These are phyloP conservation scores for Verticillium longisporum DNA, from an alignment of 2,329 filamentous ascomycete genomes.

Conservation along the genomic window DNA sequence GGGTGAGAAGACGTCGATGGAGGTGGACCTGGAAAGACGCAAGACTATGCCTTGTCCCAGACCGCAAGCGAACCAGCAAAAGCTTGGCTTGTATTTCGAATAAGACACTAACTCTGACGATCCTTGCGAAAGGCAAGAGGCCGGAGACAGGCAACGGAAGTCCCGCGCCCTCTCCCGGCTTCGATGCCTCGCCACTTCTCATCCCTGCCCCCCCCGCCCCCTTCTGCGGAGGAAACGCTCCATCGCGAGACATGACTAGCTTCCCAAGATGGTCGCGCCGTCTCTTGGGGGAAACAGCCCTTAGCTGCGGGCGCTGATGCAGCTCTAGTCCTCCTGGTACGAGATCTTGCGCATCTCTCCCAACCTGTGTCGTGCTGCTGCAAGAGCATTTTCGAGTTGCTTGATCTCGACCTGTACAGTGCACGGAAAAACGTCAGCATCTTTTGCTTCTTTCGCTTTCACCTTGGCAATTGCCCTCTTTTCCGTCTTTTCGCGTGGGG, in stretches of 20 bases:
- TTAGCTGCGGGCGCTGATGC: neutral
- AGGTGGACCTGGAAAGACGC: too few relatives aligned
- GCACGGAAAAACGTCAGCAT: neutral
- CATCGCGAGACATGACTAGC: neutral
- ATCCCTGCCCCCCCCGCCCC: neutral
- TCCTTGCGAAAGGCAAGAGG: too few relatives aligned
- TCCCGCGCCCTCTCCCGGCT: neutral
- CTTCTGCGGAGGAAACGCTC: too few relatives aligned
- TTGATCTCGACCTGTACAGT: slow-evolving; percentile 79
- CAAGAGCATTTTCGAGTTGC: slow-evolving; percentile 82
- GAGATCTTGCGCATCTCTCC: slow-evolving; percentile 98
- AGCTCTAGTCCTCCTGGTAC: slow-evolving; percentile 66
- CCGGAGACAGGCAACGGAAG: too few relatives aligned
- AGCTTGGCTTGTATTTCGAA: too few relatives aligned
- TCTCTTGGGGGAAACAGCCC: neutral
- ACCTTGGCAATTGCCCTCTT: too few relatives aligned
- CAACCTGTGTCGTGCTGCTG: slow-evolving; percentile 70
- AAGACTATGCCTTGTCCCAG: too few relatives aligned
- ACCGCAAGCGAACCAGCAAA: too few relatives aligned
- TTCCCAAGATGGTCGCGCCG: neutral
- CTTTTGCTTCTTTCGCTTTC: slow-evolving; percentile 10
- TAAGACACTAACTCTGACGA: too few relatives aligned
- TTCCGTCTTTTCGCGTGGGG: too few relatives aligned
- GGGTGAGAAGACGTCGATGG: too few relatives aligned
- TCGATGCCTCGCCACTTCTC: neutral